phyloP scores from a whole-genome alignment of 140 eudicot genomes.

The Cichorium intybus region DNA sequence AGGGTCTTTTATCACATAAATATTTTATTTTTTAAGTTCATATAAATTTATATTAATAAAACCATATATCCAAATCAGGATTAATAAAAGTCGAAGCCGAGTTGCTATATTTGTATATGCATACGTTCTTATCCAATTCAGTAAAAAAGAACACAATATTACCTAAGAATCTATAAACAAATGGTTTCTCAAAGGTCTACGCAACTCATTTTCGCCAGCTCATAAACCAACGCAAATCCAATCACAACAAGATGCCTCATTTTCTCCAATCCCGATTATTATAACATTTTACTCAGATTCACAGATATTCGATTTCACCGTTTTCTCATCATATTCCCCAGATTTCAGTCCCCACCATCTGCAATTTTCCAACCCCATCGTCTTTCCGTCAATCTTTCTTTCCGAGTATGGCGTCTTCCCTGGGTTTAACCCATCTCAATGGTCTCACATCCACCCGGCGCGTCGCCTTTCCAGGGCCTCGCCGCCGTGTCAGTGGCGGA shows the following conservation, averaged over 20 bases:
- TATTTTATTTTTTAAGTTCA: too few relatives aligned
- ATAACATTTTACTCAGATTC: constrained; percentile 33
- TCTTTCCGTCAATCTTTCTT: neutral
- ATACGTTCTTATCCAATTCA: too few relatives aligned
- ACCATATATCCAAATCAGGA: too few relatives aligned
- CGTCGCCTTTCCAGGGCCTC: constrained; percentile 39
- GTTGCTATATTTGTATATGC: too few relatives aligned
- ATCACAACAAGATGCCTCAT: neutral
- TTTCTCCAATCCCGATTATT: constrained; percentile 13
- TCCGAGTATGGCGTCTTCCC: constrained; percentile 50
- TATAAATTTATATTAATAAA: too few relatives aligned
- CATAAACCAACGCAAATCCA: neutral
- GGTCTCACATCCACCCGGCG: constrained; percentile 24
- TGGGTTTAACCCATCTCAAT: constrained; percentile 26
- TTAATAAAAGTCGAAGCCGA: too few relatives aligned
- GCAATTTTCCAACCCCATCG: constrained; percentile 2
- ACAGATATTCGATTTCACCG: constrained; percentile 47
- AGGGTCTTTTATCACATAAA: too few relatives aligned
- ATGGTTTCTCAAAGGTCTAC: neutral
- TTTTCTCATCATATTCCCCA: neutral
- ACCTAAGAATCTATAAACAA: neutral
- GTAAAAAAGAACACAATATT: too few relatives aligned
- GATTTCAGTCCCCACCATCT: neutral
- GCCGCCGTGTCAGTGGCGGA: constrained; percentile 29
- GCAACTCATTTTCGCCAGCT: neutral